Base-by-base conservation (phyloP, 2,329 filamentous ascomycete genomes). In the Fusarium luffae region DNA sequence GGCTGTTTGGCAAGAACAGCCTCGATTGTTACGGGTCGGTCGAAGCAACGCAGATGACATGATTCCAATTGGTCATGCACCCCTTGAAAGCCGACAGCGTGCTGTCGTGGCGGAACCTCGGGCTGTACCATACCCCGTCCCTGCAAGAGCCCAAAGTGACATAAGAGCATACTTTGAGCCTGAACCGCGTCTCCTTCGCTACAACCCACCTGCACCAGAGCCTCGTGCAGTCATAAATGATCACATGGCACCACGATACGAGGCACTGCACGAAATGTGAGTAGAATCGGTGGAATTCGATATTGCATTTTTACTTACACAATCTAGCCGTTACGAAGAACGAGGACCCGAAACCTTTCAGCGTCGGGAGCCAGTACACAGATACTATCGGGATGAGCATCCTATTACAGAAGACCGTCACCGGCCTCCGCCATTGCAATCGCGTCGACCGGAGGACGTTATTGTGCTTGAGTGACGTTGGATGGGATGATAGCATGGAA, bases 391-490 rank as follows among this genome's bases (percentile, higher is more conserved):
- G 19, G 62, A 68, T 41, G 59, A 68, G 21, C 68, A 61, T 32
- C 52, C 40, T 23, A 16, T 54, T 14, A 42, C 40, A 41, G 66
- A 66, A 48, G 64, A 71, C 12, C 54, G 55, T n/a, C 59, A 64
- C 37, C 68, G 61, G 50, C 64, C 64, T 13, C 65, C 69, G 25
- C 63, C 65, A 32, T 46, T 74, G 13, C 72, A 72, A 52, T 66
- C 69, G 16, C 71, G 66, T 27, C 70, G 64, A 50, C 69, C 67
- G 13, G 77, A 76, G 30, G 66, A 78, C 40, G 70, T 79, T 41
- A 77, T 79, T 64, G 75, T 79, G 41, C 74, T 79, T 41, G 77
- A 79, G 43, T 79, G 55, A 77, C 40, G 30, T 59, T 54, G 28
- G 23, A 49, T 32, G 40, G 28, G 13, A 50, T 42, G 48, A 46